Base-by-base conservation (phyloP, 805 yeast species). In the Zygosaccharomyces siamensis region DNA sequence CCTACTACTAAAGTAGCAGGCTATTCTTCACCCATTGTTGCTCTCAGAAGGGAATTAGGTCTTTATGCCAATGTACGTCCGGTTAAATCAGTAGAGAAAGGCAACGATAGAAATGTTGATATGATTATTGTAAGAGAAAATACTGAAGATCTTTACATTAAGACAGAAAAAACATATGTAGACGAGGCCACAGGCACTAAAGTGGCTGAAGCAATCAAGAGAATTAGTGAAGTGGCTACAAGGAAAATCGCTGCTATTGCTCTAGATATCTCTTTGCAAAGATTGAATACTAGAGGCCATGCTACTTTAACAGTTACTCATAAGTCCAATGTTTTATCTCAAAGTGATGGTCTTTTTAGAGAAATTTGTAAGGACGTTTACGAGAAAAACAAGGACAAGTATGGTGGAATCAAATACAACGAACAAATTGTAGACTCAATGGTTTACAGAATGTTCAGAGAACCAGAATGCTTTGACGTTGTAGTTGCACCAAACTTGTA, bases 371-470 rank as follows among this genome's bases (percentile, higher is more conserved):
- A 70, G 55, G 69, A 69, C 37, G 66, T 69, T 42, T 72, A 70
- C 58, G 73, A 77, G 55, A 73, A 79, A 50, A 76, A 83, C 69
- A 71, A 71, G 46, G 81, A 74, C 33, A 72, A 74, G 60, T 90
- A 78, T 69, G 75, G 74, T 30, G 66, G 78, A 8, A 75, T 93
- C 49, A 77, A 74, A 40, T 78, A 88, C 70, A 86, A 86, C 68
- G 98, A 93, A 75, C 99, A 93, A 75, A 92, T 93, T 68, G 98
- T 93, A 40, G 99, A 93, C 75, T 90, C 97, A 11, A 93, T 93
- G 99, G 99, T 93, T 49, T 93, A 93, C 81, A 81, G 96, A 71
- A 81, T 93, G 93, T 93, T 93, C 83, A 84, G 98, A 72, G 97
- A 93, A 72, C 99, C 99, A 46, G 89, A 89, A 66, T 84, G 87